phyloP scores from a whole-genome alignment of 768 basidiomycete genomes.

The Psilocybe cubensis region DNA sequence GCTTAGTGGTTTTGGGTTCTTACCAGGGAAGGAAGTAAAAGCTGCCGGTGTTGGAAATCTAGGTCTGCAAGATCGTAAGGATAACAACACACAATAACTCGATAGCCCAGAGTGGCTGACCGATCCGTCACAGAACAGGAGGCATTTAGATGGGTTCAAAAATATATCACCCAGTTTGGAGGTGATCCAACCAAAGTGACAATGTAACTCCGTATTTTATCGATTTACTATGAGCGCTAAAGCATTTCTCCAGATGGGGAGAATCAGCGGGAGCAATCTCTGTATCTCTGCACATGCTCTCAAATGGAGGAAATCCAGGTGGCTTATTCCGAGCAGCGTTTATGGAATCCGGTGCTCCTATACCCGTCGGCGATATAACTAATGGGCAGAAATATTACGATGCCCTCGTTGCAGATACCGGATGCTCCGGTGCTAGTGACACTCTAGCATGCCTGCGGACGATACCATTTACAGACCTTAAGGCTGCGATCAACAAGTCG shows the following conservation, averaged over 20 bases:
- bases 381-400: conserved; percentile 52
- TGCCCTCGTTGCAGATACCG: conserved; percentile 36
- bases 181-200: conserved; percentile 67
- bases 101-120: conserved; percentile 40
- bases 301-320: conserved; percentile 46
- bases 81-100: neutral
- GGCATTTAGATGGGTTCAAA: conserved; percentile 67
- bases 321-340: conserved; percentile 52
- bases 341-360: conserved; percentile 53
- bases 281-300: conserved; percentile 52
- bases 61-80: conserved; percentile 68
- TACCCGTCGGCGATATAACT: conserved; percentile 45
- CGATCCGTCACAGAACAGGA: conserved; percentile 19
- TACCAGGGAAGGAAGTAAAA: conserved; percentile 54
- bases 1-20: conserved; percentile 47
- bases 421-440: conserved; percentile 34
- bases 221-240: neutral
- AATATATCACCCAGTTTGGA: conserved; percentile 65
- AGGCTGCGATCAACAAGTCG: conserved; percentile 41
- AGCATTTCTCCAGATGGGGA: conserved; percentile 33
- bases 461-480: conserved; percentile 37
- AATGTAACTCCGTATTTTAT: conserved; percentile 39
- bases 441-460: conserved; percentile 44
- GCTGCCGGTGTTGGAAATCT: conserved; percentile 60
- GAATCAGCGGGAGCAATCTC: conserved; percentile 57